phyloP scores from a whole-genome alignment of 2,329 filamentous ascomycete genomes.

The Paecilomyces dactylethromorphus region DNA sequence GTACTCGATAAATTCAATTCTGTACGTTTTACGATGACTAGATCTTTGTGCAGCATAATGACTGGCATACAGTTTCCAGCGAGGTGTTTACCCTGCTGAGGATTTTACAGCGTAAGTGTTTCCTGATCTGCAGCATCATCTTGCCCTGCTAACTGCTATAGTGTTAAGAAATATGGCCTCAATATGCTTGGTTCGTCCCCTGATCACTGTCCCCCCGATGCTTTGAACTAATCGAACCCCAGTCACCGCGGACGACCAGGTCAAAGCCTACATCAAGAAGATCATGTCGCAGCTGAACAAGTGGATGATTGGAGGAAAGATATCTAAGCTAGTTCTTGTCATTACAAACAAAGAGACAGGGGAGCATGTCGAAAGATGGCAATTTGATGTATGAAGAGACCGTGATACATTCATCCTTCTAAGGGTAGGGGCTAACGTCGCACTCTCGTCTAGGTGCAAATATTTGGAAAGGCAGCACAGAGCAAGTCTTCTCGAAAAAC shows the following conservation, averaged over 20 bases:
- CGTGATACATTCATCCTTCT: neutral
- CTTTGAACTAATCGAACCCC: conserved; percentile 15
- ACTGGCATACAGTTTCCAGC: conserved; percentile 62
- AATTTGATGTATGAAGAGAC: conserved; percentile 69
- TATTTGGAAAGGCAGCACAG: conserved; percentile 48
- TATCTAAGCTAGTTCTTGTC: conserved; percentile 93
- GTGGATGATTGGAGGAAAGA: conserved; percentile 97
- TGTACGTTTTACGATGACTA: conserved; percentile 50
- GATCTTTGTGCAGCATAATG: conserved; percentile 12
- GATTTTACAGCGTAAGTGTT: conserved; percentile 79
- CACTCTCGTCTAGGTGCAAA: conserved; percentile 44
- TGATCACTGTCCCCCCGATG: neutral
- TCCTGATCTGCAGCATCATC: neutral
- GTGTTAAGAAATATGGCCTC: conserved; percentile 97
- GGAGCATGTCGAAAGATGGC: conserved; percentile 93
- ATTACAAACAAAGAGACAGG: conserved; percentile 96
- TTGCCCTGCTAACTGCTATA: conserved; percentile 8
- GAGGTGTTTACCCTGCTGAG: conserved; percentile 78
- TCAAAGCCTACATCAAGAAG: conserved; percentile 98
- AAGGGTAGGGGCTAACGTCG: neutral
- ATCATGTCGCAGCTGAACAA: conserved; percentile 97
- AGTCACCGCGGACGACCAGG: conserved; percentile 94
- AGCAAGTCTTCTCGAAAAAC: conserved; percentile 44
- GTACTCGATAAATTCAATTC: conserved; percentile 95
- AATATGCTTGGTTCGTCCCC: conserved; percentile 73